phyloP scores from a whole-genome alignment of 305 asterid genomes.

The Fraxinus latifolia region DNA sequence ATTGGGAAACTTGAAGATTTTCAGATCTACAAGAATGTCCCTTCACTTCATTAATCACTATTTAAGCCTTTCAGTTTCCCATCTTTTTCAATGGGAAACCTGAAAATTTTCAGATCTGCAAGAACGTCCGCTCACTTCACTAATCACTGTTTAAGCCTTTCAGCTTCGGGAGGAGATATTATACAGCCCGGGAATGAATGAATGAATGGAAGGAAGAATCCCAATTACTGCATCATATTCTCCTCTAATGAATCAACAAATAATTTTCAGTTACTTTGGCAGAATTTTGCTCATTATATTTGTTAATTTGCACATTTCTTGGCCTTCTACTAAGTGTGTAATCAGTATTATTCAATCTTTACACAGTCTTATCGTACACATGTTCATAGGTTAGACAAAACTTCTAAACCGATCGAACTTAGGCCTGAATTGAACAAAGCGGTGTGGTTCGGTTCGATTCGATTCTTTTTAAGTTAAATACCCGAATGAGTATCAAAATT shows the following conservation, averaged over 20 bases:
- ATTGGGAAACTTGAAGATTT: not conserved
- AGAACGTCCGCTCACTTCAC: not conserved
- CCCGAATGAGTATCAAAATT: not conserved
- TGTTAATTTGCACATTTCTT: not conserved
- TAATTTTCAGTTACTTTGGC: not conserved
- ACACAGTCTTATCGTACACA: not conserved
- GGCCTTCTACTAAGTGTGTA: not conserved
- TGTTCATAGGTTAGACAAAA: not conserved
- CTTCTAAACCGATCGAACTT: not conserved
- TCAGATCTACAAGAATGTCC: not conserved
- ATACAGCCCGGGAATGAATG: not conserved
- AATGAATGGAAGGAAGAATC: not conserved
- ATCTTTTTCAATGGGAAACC: not conserved
- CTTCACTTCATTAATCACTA: not conserved
- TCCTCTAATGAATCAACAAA: not conserved
- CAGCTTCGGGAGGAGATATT: not conserved
- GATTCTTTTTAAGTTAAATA: too few species aligned
- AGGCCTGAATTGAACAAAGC: not conserved
- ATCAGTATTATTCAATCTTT: not conserved
- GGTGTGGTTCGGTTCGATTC: not conserved
- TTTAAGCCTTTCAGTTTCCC: not conserved
- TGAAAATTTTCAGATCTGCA: not conserved
- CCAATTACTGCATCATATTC: not conserved
- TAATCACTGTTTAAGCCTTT: not conserved
- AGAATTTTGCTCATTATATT: not conserved